Evolutionary conservation across 2,329 filamentous ascomycete genomes (phyloP), one percentile per base, ranked within the genome.

Genomic region (Fonsecaea monophora): DNA sequence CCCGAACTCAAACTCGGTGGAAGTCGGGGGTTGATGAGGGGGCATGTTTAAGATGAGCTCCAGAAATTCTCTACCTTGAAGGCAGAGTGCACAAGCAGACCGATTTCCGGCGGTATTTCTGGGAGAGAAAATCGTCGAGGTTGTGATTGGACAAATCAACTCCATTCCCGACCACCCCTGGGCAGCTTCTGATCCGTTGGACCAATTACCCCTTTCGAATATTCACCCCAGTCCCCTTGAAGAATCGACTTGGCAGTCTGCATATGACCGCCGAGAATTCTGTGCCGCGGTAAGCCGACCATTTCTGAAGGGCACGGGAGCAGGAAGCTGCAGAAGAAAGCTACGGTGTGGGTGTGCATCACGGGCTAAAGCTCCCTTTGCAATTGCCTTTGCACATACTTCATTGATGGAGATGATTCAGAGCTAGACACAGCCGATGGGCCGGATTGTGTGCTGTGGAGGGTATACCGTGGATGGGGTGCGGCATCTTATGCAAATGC

Each of bases 231-330:
- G 40, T 53, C 7, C n/a, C 32, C n/a, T 37, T 12, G 21, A 61
- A 10, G 45, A 25, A n/a, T 37, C 18, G 48, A 50, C 45, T 50
- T 25, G 40, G 40, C 40, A n/a, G 15, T 18, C n/a, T 30, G 45
- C 25, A 25, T 25, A 25, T 50, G 42, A 53, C 15, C 18, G n/a
- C 18, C 42, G 13, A 57, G 53, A 61, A 53, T 53, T 54, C 40
- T 61, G 48, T 61, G 59, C 59, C 59, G 59, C 59, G 59, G 45
- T 34, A 61, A 61, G 40, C 45, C 45, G 45, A 34, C 32, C 50
- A 34, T 10, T 21, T 48, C 58, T 48, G 32, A 18, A 18, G n/a
- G 30, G 32, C 6, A 53, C 48, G 34, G 18, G 30, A 40, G 21
- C 4, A 15, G 15, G n/a, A 21, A 38, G 25, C 7, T 38, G 58